phyloP scores from a whole-genome alignment of 345 rosid species.

The Carallia brachiata region DNA sequence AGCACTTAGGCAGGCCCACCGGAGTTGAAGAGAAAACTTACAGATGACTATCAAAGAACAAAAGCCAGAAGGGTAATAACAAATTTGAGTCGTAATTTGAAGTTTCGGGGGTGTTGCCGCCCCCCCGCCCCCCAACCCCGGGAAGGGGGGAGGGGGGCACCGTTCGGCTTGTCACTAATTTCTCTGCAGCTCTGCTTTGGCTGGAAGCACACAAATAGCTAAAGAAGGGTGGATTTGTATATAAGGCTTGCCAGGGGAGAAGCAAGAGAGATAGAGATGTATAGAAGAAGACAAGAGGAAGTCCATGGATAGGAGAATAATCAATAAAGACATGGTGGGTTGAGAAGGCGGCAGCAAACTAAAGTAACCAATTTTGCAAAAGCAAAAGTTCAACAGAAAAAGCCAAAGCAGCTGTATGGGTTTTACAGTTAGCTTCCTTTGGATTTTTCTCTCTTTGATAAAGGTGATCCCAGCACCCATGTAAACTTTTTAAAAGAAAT shows the following conservation, averaged over 20 bases:
- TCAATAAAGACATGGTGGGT: neutral
- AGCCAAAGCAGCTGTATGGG: conserved; percentile 36
- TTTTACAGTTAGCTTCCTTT: conserved; percentile 26
- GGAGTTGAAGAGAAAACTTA: too few relatives aligned
- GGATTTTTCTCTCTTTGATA: conserved; percentile 19
- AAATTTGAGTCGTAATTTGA: too few relatives aligned
- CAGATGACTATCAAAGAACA: too few relatives aligned
- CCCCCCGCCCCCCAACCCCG: too few relatives aligned
- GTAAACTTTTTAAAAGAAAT: too few relatives aligned
- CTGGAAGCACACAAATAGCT: neutral
- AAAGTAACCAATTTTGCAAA: neutral
- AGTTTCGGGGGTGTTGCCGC: too few relatives aligned
- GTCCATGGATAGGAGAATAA: conserved; percentile 4
- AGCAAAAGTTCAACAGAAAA: conserved; percentile 22
- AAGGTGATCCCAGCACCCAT: too few relatives aligned
- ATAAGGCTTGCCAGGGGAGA: neutral
- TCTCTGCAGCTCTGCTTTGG: neutral
- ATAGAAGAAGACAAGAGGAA: conserved; percentile 11
- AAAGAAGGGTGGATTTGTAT: neutral
- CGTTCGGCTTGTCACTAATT: neutral
- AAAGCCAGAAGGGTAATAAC: too few relatives aligned
- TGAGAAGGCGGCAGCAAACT: conserved; percentile 24
- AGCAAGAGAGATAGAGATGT: neutral
- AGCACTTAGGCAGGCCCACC: too few relatives aligned
- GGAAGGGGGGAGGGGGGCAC: too few relatives aligned